Evolutionary conservation across 2,329 filamentous ascomycete species (phyloP), one percentile per base, ranked within the genome.

Genomic region (Aspergillus costaricaensis): DNA sequence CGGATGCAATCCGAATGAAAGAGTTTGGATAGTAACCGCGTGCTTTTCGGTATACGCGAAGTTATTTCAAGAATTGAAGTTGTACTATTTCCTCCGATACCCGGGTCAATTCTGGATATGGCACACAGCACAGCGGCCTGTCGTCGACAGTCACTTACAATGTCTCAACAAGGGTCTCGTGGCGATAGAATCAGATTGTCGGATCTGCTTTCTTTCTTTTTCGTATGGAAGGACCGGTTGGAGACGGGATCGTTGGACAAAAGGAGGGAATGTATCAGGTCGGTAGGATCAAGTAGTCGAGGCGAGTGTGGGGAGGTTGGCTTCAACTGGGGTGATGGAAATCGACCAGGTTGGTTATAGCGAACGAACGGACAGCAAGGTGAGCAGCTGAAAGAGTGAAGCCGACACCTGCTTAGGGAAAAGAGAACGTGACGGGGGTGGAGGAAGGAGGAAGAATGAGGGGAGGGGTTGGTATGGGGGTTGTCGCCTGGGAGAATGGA

Each of bases 301-400:
- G 58, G 52, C 25, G 60, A 52, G 52, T 58, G 39, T 23, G 54
- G 54, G 57, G 62, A 63, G 59, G 63, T 59, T 61, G 55, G 60
- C 30, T 64, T 63, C 49, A 62, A 65, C 65, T 60, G 58, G 61
- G 62, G 60, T 58, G 61, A 58, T 51, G 23, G 27, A 57, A 54
- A 57, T 62, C 49, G 60, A 63, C 62, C 62, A 59, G 62, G 59
- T 61, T 64, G 51, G 59, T 36, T 47, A 60, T 32, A 50, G 47
- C 49, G 71, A 81, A 80, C 67, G 80, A 82, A 76, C 70, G 80
- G 77, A 82, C 73, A 72, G 79, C 83, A 77, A 75, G 71, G 75
- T 76, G 77, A 78, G 76, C 82, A 83, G 83, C 84, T 85, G 76
- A 87, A 86, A 78, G 85, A 87, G 82, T 87, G 85, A 86, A 87